Evolutionary conservation across 164 flowering plant genomes (phyloP), one percentile per base, ranked within the genome.

Genomic region (Santalum album): DNA sequence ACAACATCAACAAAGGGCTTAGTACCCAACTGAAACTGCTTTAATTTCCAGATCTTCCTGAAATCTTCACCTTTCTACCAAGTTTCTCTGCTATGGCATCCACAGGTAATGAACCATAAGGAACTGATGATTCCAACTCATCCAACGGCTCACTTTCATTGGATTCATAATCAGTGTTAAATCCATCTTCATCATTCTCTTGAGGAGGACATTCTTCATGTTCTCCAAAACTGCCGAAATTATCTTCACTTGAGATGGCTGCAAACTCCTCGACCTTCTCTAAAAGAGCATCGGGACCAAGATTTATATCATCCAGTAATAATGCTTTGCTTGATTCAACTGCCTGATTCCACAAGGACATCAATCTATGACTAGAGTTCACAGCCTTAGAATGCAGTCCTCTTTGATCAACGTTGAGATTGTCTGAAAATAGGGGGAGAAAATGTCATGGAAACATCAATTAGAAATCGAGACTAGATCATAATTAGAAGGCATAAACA

Each of bases 261-360:
- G 73, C 89, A 58, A 89, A 85, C 58, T 75, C 81, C 69, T 92
- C 95, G 18, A 89, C 90, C 66, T 69, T 81, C 69, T 77, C 66
- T 44, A 89, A 47, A 58, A 89, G 96, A 42, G 65, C 84, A 69
- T 92, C 95, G 1, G 99, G 96, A 36, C 70, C 78, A 15, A 92
- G 85, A 48, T 66, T 63, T 18, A 67, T 56, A 36, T 83, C 78
- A 38, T 87, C 86, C 46, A 94, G 70, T 59, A 87, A 51, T 44
- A 84, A 47, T 25, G 97, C 99, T 68, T 78, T 86, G 66, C 68
- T 79, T 11, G 95, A 87, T 20, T 81, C 85, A 34, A 90, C 60
- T 24, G 99, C 97, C 2, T 67, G 74, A 51, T 84, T 64, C 97
- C 95, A 86, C 29, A 85, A 68, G 21, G 78, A 71, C 66, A 73